Base-by-base conservation (phyloP, 2,329 filamentous ascomycete species). In the Arthrinium puccinioides region DNA sequence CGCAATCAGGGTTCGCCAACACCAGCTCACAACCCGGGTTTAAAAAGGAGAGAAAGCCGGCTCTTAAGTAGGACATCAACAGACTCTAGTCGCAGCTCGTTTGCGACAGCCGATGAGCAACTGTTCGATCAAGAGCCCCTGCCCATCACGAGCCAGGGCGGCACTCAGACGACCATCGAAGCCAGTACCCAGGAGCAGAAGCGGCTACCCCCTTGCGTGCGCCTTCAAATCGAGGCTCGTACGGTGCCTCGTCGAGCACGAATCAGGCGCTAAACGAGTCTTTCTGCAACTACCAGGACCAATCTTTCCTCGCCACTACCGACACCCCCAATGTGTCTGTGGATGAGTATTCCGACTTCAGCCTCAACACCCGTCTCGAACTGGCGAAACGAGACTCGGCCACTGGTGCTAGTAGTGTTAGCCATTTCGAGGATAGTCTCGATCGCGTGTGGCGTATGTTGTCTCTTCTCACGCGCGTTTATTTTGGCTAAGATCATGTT, bases 81-180 rank as follows among this genome's bases (percentile, higher is more conserved):
- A n/a, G n/a, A n/a, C n/a, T n/a, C n/a, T n/a, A n/a, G n/a, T n/a
- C n/a, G n/a, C n/a, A n/a, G n/a, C n/a, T n/a, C n/a, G n/a, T n/a
- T n/a, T n/a, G n/a, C n/a, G n/a, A n/a, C n/a, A n/a, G n/a, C n/a
- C n/a, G n/a, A n/a, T n/a, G n/a, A n/a, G n/a, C n/a, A n/a, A n/a
- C n/a, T n/a, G n/a, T n/a, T n/a, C n/a, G n/a, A n/a, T n/a, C n/a
- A n/a, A n/a, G n/a, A n/a, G n/a, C n/a, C n/a, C n/a, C n/a, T n/a
- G n/a, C n/a, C n/a, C n/a, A n/a, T n/a, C n/a, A n/a, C 20, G 5
- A 37, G 20, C 8, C 19, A 18, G 20, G 27, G 15, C 20, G 35
- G 35, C 27, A 9, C 25, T 18, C 59, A 66, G 38, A 54, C 56
- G 13, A 66, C 62, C 1, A 32, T 55, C 9, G 46, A 54, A n/a